A percentile compares a stretch with the other conserved stretches of the same genome.
These are phyloP conservation scores for Septoria linicola DNA, from an alignment of 2,329 filamentous ascomycete species.

Conservation along the genomic window DNA sequence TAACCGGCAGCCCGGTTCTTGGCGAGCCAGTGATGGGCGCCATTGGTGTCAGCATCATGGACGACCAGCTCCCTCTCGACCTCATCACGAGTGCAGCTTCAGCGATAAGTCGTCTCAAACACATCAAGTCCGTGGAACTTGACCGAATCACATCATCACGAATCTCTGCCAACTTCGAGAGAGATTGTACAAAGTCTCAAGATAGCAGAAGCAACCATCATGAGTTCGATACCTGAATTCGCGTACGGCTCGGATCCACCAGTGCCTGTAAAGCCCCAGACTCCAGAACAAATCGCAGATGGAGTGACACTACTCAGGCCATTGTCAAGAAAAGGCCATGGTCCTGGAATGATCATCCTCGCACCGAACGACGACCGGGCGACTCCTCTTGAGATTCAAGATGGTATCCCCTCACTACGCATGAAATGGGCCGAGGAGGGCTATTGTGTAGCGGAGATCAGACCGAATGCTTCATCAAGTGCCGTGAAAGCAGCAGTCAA, in stretches of 20 bases:
- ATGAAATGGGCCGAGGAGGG: conserved; percentile 72
- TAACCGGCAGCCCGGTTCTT: not conserved
- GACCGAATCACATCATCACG: not conserved
- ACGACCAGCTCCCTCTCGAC: conserved; percentile 2
- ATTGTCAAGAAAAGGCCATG: conserved; percentile 24
- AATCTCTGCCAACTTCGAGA: not conserved
- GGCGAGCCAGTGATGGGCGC: not conserved
- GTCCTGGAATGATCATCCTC: conserved; percentile 28
- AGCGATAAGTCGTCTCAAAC: no score
- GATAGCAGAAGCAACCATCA: not conserved
- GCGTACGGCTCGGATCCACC: conserved; percentile 26
- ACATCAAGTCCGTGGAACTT: not conserved
- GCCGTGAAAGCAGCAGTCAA: conserved; percentile 27
- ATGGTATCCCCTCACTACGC: conserved; percentile 28
- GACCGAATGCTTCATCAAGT: conserved; percentile 30
- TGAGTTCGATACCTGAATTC: conserved; percentile 24
- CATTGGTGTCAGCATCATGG: conserved; percentile 8
- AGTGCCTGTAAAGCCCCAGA: conserved; percentile 22
- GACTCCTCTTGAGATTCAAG: conserved; percentile 23
- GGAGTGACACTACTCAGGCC: conserved; percentile 26
- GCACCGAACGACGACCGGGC: conserved; percentile 19
- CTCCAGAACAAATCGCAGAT: conserved; percentile 21
- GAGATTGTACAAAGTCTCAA: not conserved
- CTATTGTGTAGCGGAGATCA: conserved; percentile 60
- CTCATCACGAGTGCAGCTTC: no score